Evolutionary conservation across 1,284 basidiomycete species (phyloP).

Genomic region (Agroathelia rolfsii): DNA sequence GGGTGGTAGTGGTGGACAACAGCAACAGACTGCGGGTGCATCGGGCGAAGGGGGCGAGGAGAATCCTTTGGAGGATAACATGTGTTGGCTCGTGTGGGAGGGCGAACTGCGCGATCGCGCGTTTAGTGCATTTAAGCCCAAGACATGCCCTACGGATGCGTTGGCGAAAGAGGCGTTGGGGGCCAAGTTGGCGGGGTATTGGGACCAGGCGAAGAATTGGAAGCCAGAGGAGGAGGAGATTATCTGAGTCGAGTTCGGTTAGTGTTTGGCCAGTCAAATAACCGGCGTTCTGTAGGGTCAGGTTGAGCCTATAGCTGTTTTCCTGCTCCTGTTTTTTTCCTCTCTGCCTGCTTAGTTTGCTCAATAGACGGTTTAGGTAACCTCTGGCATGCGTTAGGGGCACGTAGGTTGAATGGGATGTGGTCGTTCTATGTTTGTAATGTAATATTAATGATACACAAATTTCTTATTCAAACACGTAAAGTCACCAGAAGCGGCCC

Average conservation of each 20-base stretch:
- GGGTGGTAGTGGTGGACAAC: slow-evolving; percentile 14
- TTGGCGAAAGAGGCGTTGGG: slow-evolving; percentile 82
- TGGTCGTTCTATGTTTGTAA: too few relatives aligned
- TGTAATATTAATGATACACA: too few relatives aligned
- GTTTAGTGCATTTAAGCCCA: slow-evolving; percentile 76
- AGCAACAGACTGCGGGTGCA: slow-evolving; percentile 16
- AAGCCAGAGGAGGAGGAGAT: slow-evolving; percentile 68
- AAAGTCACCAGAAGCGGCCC: too few relatives aligned
- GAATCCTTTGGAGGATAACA: slow-evolving; percentile 71
- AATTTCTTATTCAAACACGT: too few relatives aligned
- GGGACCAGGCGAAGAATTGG: slow-evolving; percentile 91
- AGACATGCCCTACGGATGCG: slow-evolving; percentile 78
- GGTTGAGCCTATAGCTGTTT: too few relatives aligned
- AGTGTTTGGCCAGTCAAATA: too few relatives aligned
- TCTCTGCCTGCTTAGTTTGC: too few relatives aligned
- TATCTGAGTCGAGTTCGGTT: slow-evolving; percentile 26
- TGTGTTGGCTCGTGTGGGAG: slow-evolving; percentile 89
- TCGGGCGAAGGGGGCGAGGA: slow-evolving; percentile 23
- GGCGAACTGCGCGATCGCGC: slow-evolving; percentile 78
- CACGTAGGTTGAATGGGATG: too few relatives aligned
- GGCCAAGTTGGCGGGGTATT: slow-evolving; percentile 75
- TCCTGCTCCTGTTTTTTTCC: too few relatives aligned
- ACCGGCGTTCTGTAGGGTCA: too few relatives aligned
- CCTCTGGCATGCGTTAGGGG: too few relatives aligned
- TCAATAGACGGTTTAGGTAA: too few relatives aligned